Evolutionary conservation across 768 basidiomycete species (phyloP).

Genomic region (Xerocomellus dryophilus): DNA sequence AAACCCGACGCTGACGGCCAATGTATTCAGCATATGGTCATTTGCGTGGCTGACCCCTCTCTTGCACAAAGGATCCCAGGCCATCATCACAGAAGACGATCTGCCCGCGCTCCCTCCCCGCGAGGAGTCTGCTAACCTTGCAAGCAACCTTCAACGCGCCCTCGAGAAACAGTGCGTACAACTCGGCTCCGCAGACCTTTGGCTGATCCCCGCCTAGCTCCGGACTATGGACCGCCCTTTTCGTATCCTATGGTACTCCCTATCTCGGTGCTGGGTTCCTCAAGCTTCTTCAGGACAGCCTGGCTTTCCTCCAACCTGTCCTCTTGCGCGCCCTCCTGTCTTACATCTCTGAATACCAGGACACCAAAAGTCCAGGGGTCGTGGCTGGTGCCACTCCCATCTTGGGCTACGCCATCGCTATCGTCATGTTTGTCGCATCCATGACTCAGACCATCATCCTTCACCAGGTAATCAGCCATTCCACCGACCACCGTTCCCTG

Average conservation of each 20-base stretch:
- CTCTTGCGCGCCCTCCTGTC: slow-evolving; percentile 73
- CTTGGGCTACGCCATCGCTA: slow-evolving; percentile 74
- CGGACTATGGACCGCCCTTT: slow-evolving; percentile 70
- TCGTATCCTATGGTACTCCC: slow-evolving; percentile 73
- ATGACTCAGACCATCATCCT: slow-evolving; percentile 75
- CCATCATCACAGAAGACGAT: slow-evolving; percentile 81
- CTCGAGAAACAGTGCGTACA: slow-evolving; percentile 59
- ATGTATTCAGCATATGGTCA: slow-evolving; percentile 77
- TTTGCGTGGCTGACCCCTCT: slow-evolving; percentile 87
- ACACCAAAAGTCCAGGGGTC: slow-evolving; percentile 33
- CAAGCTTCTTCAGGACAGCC: slow-evolving; percentile 75
- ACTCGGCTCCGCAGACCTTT: neutral
- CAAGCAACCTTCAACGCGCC: slow-evolving; percentile 54
- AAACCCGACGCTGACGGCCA: slow-evolving; percentile 72
- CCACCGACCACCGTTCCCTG: neutral
- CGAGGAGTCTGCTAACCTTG: slow-evolving; percentile 72
- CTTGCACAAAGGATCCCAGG: slow-evolving; percentile 61
- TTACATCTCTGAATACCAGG: slow-evolving; percentile 80
- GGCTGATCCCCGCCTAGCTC: slow-evolving; percentile 38
- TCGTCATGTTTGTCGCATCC: slow-evolving; percentile 77
- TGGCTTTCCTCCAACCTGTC: slow-evolving; percentile 86
- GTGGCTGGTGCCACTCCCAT: slow-evolving; percentile 36
- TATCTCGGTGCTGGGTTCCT: slow-evolving; percentile 60
- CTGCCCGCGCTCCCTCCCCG: slow-evolving; percentile 66
- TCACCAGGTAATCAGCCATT: slow-evolving; percentile 57